Evolutionary conservation across 176 grass and related monocot genomes (phyloP).

Genomic region (Areca catechu): DNA sequence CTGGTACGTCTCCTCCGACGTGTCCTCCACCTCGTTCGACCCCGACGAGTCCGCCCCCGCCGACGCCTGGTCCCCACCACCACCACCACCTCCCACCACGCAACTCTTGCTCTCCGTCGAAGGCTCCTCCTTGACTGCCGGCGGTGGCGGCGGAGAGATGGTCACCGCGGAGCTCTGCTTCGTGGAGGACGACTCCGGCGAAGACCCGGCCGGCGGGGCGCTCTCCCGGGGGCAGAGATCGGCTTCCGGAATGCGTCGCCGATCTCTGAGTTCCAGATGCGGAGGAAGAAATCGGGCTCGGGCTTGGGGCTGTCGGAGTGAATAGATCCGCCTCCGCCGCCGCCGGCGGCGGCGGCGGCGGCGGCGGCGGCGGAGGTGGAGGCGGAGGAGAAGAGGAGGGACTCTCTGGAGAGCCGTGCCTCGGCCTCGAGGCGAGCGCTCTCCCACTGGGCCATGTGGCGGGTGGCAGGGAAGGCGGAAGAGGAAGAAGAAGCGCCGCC

Average conservation of each 20-base stretch:
- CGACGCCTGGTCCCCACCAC: neutral
- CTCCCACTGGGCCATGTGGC: constrained; percentile 94
- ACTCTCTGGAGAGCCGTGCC: constrained; percentile 60
- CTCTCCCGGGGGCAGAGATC: no score
- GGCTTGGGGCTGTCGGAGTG: neutral
- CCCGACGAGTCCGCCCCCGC: constrained; percentile 12
- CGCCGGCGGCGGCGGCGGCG: constrained; percentile 22
- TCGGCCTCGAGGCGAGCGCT: constrained; percentile 74
- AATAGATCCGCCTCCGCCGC: no score
- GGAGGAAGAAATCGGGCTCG: constrained; percentile 62
- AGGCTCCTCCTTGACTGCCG: no score
- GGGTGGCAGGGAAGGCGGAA: constrained; percentile 33
- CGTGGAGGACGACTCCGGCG: no score
- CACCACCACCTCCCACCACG: neutral
- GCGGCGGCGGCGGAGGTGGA: constrained; percentile 25
- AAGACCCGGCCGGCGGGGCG: no score
- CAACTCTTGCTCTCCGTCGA: neutral
- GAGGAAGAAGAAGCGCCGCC: constrained; percentile 8
- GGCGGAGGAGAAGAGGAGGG: constrained; percentile 33
- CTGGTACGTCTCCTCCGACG: constrained; percentile 12
- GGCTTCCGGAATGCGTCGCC: constrained; percentile 62
- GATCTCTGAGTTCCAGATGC: constrained; percentile 89
- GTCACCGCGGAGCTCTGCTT: no score
- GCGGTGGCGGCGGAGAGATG: no score
- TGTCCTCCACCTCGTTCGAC: constrained; percentile 11